Percentiles rank a stretch among this genome's conserved stretches.
phyloP scores from a whole-genome alignment of 495 filamentous ascomycete species.

The Penicillium angulare region DNA sequence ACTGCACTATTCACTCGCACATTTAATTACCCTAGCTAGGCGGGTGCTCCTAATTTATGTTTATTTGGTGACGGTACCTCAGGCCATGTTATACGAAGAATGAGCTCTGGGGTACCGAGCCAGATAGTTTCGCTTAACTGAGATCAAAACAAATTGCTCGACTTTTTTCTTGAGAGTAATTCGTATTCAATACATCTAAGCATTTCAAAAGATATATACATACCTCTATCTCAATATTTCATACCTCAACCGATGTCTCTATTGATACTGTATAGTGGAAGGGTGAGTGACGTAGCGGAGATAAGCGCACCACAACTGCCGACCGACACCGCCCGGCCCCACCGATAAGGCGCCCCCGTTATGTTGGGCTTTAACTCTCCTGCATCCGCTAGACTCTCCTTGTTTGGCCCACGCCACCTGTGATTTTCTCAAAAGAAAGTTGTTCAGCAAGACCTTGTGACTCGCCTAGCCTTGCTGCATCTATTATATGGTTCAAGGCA shows the following conservation, averaged over 20 bases:
- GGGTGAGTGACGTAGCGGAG: background rate
- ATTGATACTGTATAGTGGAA: too few species aligned
- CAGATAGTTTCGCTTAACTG: background rate
- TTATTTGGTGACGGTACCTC: background rate
- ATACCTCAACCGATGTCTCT: background rate
- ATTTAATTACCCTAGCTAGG: background rate
- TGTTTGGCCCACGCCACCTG: background rate
- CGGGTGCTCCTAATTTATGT: background rate
- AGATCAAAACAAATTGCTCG: too few species aligned
- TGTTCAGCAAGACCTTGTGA: too few species aligned
- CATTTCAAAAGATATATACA: too few species aligned
- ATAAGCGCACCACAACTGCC: slow-evolving; percentile 6
- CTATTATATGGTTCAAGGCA: too few species aligned
- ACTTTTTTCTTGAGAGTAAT: too few species aligned
- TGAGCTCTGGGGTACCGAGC: background rate
- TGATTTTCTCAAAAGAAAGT: background rate
- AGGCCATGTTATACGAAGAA: background rate
- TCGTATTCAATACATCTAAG: too few species aligned
- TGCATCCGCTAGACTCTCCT: slow-evolving; percentile 1
- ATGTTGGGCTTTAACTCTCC: slow-evolving; percentile 10
- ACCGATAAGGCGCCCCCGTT: slow-evolving; percentile 21
- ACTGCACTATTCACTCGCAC: background rate
- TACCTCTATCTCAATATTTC: background rate
- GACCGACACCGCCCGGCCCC: slow-evolving; percentile 14
- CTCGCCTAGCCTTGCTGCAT: too few species aligned